Base-by-base conservation (phyloP, 441 rosid genomes). In the Pelargonium australe region DNA sequence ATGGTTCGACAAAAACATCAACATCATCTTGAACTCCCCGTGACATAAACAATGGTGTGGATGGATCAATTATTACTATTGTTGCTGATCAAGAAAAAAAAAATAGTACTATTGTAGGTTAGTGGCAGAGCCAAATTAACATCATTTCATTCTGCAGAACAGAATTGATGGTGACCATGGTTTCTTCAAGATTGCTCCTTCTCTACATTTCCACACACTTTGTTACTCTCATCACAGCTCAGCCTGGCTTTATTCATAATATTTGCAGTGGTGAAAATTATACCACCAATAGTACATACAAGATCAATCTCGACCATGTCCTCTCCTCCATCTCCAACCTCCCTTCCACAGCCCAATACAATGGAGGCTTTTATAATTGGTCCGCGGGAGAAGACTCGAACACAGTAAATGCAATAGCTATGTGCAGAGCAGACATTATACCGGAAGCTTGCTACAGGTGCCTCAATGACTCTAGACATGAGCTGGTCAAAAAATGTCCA, bases 341-440 rank as follows among this genome's bases (percentile, higher is more conserved):
- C 14, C 53, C 79, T 13, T 74, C 84, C 4, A 72, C 34, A 0
- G 44, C 67, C 19, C 17, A 72, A 4, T 55, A 28, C 69, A 1
- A 78, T 31, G 72, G 68, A 8, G 79, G 82, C 0, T 80, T 82
- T 66, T 78, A 75, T 76, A 72, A 58, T 14, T 63, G 73, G 16
- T 71, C 83, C 0, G 47, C 63, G 2, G 83, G 86, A 28, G 60
- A 61, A 44, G 49, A 7, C 28, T 0, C 28, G 7, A 71, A 75
- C 37, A 40, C 0, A 63, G 79, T 68, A 9, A 69, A 76, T 17
- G 69, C 63, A 1, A 63, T 71, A 28, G 72, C 63, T 2, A 76
- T 78, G 0, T 87, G 90, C 37, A 73, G 87, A 72, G 76, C 82
- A 63, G 90, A 86, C 70, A 64, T 80, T 34, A 65, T 5, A 20